Conservation (phyloP, 2,329 filamentous ascomycete genomes). For the Penicillium capsulatum region DNA sequence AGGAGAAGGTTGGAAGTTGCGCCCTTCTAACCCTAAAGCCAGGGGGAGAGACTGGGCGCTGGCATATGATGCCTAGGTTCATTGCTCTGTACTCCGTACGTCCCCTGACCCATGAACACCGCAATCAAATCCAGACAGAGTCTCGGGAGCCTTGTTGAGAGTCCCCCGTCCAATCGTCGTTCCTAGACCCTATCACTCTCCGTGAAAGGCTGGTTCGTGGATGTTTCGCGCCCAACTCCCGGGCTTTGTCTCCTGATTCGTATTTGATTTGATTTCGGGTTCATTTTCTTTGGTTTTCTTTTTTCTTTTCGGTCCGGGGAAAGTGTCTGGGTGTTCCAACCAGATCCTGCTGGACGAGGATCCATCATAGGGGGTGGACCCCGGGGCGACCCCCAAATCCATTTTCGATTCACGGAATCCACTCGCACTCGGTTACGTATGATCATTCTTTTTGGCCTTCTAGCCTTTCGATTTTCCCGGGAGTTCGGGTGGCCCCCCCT, state of each 20-base stretch:
- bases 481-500: conserved; percentile 8
- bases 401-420: conserved; percentile 9
- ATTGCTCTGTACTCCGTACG: neutral
- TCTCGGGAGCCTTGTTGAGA: conserved; percentile 15
- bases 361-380: conserved; percentile 27
- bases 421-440: conserved; percentile 23
- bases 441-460: conserved; percentile 27
- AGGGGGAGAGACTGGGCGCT: conserved; percentile 4
- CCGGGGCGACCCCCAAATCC: conserved; percentile 7
- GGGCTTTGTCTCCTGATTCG: conserved; percentile 6
- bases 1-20: conserved; percentile 6
- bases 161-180: conserved; percentile 8
- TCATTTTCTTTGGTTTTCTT: neutral
- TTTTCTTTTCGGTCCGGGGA: neutral
- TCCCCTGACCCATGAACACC: neutral
- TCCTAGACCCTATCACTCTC: neutral
- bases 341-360: conserved; percentile 11
- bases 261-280: neutral
- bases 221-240: conserved; percentile 2
- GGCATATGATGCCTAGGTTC: conserved; percentile 22
- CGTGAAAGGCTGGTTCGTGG: too few species aligned
- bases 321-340: conserved; percentile 3
- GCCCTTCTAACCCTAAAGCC: conserved; percentile 7
- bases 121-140: neutral
- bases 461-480: conserved; percentile 22